phyloP scores from a whole-genome alignment of 768 basidiomycete species.

The Mycena pura region DNA sequence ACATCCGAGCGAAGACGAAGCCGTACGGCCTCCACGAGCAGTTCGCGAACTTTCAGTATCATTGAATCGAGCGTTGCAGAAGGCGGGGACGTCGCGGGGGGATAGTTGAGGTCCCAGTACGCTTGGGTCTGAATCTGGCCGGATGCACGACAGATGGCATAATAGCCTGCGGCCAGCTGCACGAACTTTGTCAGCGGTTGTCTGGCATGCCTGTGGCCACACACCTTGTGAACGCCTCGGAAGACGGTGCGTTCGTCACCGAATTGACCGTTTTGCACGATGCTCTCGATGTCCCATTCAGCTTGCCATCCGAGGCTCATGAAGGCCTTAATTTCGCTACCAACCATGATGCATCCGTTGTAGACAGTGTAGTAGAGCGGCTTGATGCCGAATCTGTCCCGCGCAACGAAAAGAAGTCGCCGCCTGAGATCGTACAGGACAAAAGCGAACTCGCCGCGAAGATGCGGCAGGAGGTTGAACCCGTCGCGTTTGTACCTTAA shows the following conservation, averaged over 20 bases:
- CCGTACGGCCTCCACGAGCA: conserved; percentile 16
- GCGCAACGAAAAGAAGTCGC: conserved; percentile 20
- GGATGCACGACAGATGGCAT: conserved; percentile 2
- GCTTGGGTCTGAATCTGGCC: conserved; percentile 11
- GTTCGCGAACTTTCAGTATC: conserved; percentile 10
- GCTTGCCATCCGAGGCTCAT: conserved; percentile 25
- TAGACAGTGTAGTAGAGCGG: conserved; percentile 28
- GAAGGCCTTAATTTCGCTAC: conserved; percentile 29
- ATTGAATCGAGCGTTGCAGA: conserved; percentile 10
- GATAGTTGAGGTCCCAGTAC: conserved; percentile 28
- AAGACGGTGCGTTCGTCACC: conserved; percentile 20
- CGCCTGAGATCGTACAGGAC: conserved; percentile 26
- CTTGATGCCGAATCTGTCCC: conserved; percentile 30
- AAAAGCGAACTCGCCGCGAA: conserved; percentile 30
- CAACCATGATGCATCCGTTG: conserved; percentile 17
- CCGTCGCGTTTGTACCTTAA: conserved; percentile 27
- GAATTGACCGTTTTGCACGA: conserved; percentile 13
- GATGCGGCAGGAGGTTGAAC: conserved; percentile 16
- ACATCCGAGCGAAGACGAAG: conserved; percentile 24
- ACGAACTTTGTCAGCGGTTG: not conserved
- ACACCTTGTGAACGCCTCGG: conserved; percentile 22
- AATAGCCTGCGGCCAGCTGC: conserved; percentile 11
- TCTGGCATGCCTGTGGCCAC: no score
- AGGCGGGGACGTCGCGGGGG: not conserved
- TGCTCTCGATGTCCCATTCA: conserved; percentile 27